Evolutionary conservation across 345 rosid species (phyloP), one percentile per base, ranked within the genome.

Genomic region (Pelargonium nanum): DNA sequence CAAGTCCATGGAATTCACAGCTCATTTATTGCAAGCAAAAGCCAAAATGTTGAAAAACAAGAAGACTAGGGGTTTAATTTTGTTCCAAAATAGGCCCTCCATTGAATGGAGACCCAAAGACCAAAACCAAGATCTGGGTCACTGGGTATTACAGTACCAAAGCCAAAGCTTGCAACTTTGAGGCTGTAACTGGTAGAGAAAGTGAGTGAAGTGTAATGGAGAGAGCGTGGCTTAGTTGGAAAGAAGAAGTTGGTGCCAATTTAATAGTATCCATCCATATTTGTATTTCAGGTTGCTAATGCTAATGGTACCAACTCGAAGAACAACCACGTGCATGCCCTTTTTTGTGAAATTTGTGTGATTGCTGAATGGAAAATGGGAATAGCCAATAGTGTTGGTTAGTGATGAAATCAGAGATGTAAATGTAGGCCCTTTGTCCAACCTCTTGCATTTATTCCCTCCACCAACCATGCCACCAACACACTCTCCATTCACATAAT

Each of bases 261-360:
- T 80, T 64, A 72, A 80, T 79, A 55, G 17, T 10, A 53, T 10
- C 56, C 15, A 53, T 53, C 4, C n/a, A 5, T n/a, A 21, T 5
- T 19, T 13, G 2, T 2, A 1, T 22, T 8, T 2, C 25, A 55
- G 57, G 24, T 22, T 55, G 26, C 57, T 40, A 12, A 40, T 30
- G 15, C 16, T 6, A 40, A 12, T 30, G 24, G 56, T 66, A 74
- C 67, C 65, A 67, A 74, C 48, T 53, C 22, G 84, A 71, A 65
- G 81, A 55, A 55, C 66, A 74, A 76, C 74, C 88, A 76, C 75
- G 88, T 80, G 88, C 88, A 75, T 72, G 75, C 61, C 71, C 74
- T 65, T 62, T 66, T 69, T 69, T 62, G 22, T 65, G 22, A 22
- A 22, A 8, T 8, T 20, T 20, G 15, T 13, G 9, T 4, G 24